These are phyloP conservation scores for Vitellaria paradoxa DNA, from an alignment of 179 eudicot genomes.

Conservation along the genomic window DNA sequence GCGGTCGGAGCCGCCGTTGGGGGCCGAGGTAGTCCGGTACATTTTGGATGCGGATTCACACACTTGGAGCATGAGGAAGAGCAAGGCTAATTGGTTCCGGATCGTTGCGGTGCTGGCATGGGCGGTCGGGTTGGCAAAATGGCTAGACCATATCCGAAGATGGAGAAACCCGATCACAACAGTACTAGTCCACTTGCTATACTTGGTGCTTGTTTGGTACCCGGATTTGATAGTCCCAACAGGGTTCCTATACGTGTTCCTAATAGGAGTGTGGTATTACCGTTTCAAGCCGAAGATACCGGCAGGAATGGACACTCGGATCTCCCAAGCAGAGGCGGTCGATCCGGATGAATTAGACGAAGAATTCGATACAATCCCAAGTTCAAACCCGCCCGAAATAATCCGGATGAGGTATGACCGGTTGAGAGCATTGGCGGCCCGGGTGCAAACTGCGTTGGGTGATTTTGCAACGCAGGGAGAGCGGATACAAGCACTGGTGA, in stretches of 20 bases:
- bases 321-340: slow-evolving; percentile 72
- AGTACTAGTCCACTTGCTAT: slow-evolving; percentile 71
- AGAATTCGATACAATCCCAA: slow-evolving; percentile 87
- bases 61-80: slow-evolving; percentile 94
- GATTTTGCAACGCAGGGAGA: slow-evolving; percentile 94
- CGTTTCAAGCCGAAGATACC: slow-evolving; percentile 89
- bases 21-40: slow-evolving; percentile 79
- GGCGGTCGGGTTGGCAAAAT: slow-evolving; percentile 83
- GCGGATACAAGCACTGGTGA: slow-evolving; percentile 82
- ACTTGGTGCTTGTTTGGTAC: slow-evolving; percentile 87
- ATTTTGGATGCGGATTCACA: slow-evolving; percentile 92
- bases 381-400: slow-evolving; percentile 68
- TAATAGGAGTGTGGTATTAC: slow-evolving; percentile 89
- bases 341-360: slow-evolving; percentile 90
- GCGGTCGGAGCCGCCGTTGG: slow-evolving; percentile 85
- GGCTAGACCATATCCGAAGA: slow-evolving; percentile 73
- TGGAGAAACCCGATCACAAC: slow-evolving; percentile 90
- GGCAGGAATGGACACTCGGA: slow-evolving; percentile 74
- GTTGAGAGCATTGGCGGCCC: slow-evolving; percentile 65
- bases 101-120: slow-evolving; percentile 85
- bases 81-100: slow-evolving; percentile 90
- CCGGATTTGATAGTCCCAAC: slow-evolving; percentile 93
- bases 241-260: slow-evolving; percentile 67
- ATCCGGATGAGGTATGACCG: slow-evolving; percentile 66
- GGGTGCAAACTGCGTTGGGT: slow-evolving; percentile 89